These are phyloP conservation scores for Madurella fahalii DNA, from an alignment of 2,329 filamentous ascomycete species.

Conservation along the genomic window DNA sequence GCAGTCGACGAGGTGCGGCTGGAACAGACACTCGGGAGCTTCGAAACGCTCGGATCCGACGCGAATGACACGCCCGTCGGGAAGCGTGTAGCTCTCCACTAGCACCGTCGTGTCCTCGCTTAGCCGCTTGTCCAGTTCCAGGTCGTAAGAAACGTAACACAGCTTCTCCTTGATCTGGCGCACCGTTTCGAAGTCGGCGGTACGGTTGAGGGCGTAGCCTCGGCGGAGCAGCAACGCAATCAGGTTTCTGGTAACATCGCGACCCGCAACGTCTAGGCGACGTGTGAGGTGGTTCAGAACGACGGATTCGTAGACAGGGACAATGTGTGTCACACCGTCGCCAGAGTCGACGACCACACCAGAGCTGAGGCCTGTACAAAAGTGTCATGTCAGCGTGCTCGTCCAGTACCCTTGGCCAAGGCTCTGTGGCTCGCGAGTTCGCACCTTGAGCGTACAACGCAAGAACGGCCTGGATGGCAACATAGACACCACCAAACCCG, in stretches of 20 bases:
- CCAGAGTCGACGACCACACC: slow-evolving; percentile 99
- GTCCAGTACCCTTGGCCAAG: not conserved
- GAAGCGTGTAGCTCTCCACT: slow-evolving; percentile 95
- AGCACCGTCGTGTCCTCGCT: slow-evolving; percentile 96
- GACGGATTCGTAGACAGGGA: slow-evolving; percentile 96
- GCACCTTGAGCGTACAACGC: slow-evolving; percentile 93
- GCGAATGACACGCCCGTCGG: slow-evolving; percentile 91
- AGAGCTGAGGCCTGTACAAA: slow-evolving; percentile 65
- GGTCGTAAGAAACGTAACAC: slow-evolving; percentile 97
- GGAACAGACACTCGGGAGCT: slow-evolving; percentile 96
- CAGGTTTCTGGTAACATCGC: slow-evolving; percentile 96
- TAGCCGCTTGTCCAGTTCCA: slow-evolving; percentile 91
- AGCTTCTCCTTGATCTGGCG: slow-evolving; percentile 99
- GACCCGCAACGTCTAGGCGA: slow-evolving; percentile 88
- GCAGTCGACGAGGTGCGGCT: slow-evolving; percentile 95
- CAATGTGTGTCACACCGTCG: slow-evolving; percentile 97
- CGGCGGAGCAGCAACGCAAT: slow-evolving; percentile 90
- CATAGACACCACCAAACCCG: slow-evolving; percentile 77
- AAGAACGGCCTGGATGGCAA: slow-evolving; percentile 53
- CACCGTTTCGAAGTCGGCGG: slow-evolving; percentile 97
- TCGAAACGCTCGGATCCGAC: slow-evolving; percentile 97
- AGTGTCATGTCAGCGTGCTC: not conserved
- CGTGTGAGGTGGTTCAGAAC: slow-evolving; percentile 96
- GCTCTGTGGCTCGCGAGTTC: slow-evolving; percentile 17
- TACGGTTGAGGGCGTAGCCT: slow-evolving; percentile 95